phyloP scores from a whole-genome alignment of 768 basidiomycete genomes.

The Coprinopsis cinerea region DNA sequence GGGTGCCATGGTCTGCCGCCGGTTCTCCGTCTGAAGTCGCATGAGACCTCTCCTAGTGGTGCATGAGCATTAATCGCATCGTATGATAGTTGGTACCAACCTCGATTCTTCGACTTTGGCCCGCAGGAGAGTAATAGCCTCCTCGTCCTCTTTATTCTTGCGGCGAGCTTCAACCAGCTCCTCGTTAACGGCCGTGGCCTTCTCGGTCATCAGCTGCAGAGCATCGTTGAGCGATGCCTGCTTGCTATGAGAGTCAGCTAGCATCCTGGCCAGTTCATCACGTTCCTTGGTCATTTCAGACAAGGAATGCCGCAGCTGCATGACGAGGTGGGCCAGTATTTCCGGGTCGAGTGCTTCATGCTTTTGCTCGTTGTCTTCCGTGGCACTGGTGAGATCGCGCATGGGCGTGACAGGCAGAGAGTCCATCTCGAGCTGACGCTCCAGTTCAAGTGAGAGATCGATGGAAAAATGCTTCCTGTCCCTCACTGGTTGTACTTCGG shows the following conservation, averaged over 20 bases:
- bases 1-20: conserved; percentile 51
- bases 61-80: background rate
- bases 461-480: conserved; percentile 50
- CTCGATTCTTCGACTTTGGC: conserved; percentile 87
- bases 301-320: conserved; percentile 62
- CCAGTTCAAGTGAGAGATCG: conserved; percentile 75
- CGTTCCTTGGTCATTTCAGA: conserved; percentile 63
- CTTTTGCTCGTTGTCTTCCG: conserved; percentile 15
- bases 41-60: conserved; percentile 69
- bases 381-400: conserved; percentile 16
- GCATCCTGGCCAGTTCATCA: conserved; percentile 52
- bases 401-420: conserved; percentile 46
- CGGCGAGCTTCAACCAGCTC: conserved; percentile 44
- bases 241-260: conserved; percentile 44
- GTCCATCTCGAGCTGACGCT: conserved; percentile 64
- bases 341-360: conserved; percentile 62
- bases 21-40: conserved; percentile 76
- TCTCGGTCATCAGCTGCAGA: conserved; percentile 59
- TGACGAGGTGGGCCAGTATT: conserved; percentile 71
- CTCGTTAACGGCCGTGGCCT: conserved; percentile 52
- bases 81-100: conserved; percentile 30
- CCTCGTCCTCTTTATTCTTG: conserved; percentile 66
- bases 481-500: conserved; percentile 16
- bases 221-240: conserved; percentile 62
- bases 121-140: conserved; percentile 68